phyloP scores from a whole-genome alignment of 805 yeast genomes.

The Lipomyces mesembrius region DNA sequence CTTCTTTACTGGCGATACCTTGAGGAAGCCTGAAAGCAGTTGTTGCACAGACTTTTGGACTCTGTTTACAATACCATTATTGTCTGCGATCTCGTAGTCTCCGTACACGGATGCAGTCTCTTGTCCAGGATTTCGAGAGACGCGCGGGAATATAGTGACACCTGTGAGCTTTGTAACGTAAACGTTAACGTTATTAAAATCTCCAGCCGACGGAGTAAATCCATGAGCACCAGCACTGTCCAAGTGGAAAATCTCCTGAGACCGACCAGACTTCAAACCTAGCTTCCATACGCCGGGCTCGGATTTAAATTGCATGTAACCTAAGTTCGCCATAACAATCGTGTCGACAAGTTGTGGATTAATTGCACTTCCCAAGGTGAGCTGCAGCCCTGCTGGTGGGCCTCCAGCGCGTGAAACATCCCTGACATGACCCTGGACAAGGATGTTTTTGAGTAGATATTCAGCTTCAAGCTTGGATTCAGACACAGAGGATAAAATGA shows the following conservation, averaged over 20 bases:
- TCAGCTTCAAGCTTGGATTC: slow-evolving; percentile 49
- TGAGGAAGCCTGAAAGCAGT: slow-evolving; percentile 14
- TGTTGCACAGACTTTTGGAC: slow-evolving; percentile 30
- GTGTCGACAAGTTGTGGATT: slow-evolving; percentile 56
- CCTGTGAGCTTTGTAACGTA: slow-evolving; percentile 55
- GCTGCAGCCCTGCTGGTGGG: slow-evolving; percentile 58
- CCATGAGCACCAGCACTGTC: slow-evolving; percentile 45
- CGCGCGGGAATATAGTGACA: slow-evolving; percentile 51
- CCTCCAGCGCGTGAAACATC: slow-evolving; percentile 49
- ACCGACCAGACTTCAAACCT: slow-evolving; percentile 51
- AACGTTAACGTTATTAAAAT: slow-evolving; percentile 32
- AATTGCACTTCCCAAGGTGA: slow-evolving; percentile 49
- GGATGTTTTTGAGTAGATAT: slow-evolving; percentile 57
- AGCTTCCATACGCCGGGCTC: slow-evolving; percentile 73
- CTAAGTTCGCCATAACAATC: slow-evolving; percentile 74
- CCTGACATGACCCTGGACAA: slow-evolving; percentile 73
- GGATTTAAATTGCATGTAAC: slow-evolving; percentile 79
- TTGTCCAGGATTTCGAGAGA: slow-evolving; percentile 51
- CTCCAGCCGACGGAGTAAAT: slow-evolving; percentile 11
- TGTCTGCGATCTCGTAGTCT: slow-evolving; percentile 19
- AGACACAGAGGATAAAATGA: slow-evolving; percentile 51
- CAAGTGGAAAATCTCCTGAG: slow-evolving; percentile 52
- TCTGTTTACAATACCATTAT: slow-evolving; percentile 18
- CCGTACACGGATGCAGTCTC: slow-evolving; percentile 43
- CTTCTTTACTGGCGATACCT: slow-evolving; percentile 14